Conservation (phyloP, 495 filamentous ascomycete genomes). For the Penicillium ucsense region DNA sequence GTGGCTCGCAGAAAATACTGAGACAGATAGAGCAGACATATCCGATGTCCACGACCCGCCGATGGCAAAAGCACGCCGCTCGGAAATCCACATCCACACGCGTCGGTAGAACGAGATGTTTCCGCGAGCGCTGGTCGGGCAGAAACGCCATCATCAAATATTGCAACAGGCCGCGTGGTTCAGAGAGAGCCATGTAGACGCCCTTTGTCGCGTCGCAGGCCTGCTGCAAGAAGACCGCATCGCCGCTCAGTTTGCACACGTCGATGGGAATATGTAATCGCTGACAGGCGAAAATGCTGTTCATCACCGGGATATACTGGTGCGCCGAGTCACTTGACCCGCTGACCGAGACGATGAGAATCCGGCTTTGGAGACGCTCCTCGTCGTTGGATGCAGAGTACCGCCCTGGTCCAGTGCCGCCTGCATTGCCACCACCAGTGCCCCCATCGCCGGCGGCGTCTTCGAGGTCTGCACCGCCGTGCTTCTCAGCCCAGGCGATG, state of each 20-base stretch:
- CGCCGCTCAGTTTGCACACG: slow-evolving; percentile 73
- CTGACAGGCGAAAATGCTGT: slow-evolving; percentile 87
- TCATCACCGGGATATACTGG: slow-evolving; percentile 98
- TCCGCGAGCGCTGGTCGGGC: slow-evolving; percentile 58
- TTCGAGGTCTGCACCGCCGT: slow-evolving; percentile 31
- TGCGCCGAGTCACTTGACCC: slow-evolving; percentile 73
- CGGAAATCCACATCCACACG: slow-evolving; percentile 90
- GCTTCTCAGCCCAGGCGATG: slow-evolving; percentile 36
- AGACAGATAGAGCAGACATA: slow-evolving; percentile 95
- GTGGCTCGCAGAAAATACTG: slow-evolving; percentile 67
- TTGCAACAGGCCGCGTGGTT: slow-evolving; percentile 64
- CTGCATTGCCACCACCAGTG: slow-evolving; percentile 18
- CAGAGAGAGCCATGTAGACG: slow-evolving; percentile 65
- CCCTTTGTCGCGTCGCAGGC: slow-evolving; percentile 84
- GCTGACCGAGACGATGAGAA: slow-evolving; percentile 75
- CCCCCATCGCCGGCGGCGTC: slow-evolving; percentile 19
- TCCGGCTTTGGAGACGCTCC: slow-evolving; percentile 63
- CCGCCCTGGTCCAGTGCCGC: slow-evolving; percentile 20
- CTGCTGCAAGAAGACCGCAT: slow-evolving; percentile 90
- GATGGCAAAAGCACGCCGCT: slow-evolving; percentile 94
- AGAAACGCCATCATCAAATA: slow-evolving; percentile 96
- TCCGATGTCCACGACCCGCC: slow-evolving; percentile 80
- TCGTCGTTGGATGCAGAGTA: slow-evolving; percentile 26
- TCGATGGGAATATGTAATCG: slow-evolving; percentile 81
- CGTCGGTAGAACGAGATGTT: slow-evolving; percentile 61